Percentiles rank a stretch among this genome's conserved stretches.
Evolutionary conservation across 768 basidiomycete genomes (phyloP).

Genomic region (Lentinula sp.): DNA sequence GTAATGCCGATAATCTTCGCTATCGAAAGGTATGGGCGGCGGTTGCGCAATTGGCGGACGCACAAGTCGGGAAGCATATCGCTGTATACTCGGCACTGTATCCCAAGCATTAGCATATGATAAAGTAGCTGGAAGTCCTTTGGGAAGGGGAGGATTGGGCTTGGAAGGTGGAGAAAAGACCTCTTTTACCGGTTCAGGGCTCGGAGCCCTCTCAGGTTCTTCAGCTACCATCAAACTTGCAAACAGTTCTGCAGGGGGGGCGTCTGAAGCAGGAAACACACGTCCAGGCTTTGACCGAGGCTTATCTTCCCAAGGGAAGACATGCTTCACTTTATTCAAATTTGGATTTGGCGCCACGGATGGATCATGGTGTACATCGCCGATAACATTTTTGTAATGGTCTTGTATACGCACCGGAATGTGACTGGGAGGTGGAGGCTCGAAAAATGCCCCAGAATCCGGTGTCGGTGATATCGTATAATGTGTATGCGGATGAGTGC

Average conservation of each 20-base stretch:
- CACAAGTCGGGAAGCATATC: conserved; percentile 59
- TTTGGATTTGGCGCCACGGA: conserved; percentile 55
- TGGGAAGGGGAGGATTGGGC: conserved; percentile 26
- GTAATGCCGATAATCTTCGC: conserved; percentile 24
- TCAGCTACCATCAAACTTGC: conserved; percentile 26
- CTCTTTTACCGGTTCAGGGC: conserved; percentile 10
- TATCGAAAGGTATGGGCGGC: conserved; percentile 45
- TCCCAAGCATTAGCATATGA: conserved; percentile 86
- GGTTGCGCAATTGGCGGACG: conserved; percentile 37
- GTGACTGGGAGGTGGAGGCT: conserved; percentile 49
- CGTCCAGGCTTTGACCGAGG: conserved; percentile 62
- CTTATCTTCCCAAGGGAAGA: conserved; percentile 96
- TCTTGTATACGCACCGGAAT: conserved; percentile 73
- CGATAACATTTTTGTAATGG: conserved; percentile 63
- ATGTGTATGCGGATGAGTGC: conserved; percentile 21
- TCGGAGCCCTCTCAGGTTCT: conserved; percentile 27
- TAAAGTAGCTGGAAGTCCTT: conserved; percentile 52
- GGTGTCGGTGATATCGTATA: conserved; percentile 25
- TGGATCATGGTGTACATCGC: conserved; percentile 32
- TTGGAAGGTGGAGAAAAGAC: conserved; percentile 19
- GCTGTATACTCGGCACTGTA: conserved; percentile 68
- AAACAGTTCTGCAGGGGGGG: conserved; percentile 43
- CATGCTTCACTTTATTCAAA: conserved; percentile 58
- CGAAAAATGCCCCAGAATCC: conserved; percentile 49
- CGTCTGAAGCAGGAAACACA: conserved; percentile 65